Conservation (phyloP, 805 yeast species). For the Brettanomyces bruxellensis region DNA sequence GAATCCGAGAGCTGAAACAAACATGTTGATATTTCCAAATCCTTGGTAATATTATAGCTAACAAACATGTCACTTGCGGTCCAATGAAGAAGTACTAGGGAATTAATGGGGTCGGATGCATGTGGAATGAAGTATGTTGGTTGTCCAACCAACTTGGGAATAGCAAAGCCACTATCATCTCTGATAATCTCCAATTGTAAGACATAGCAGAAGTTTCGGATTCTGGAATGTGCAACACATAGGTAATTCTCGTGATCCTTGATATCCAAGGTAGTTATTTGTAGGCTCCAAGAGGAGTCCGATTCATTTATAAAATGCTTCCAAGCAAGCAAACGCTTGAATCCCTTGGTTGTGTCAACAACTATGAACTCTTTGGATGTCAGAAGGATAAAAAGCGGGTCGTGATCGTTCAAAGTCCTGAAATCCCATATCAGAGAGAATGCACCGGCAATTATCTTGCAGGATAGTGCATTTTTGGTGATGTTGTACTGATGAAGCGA, state of each 20-base stretch:
- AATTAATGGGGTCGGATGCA: constrained; percentile 11
- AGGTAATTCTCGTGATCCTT: constrained; percentile 5
- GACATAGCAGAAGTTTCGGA: constrained; percentile 19
- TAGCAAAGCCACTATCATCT: constrained; percentile 5
- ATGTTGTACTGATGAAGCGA: constrained; percentile 28
- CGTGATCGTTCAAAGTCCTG: constrained; percentile 18
- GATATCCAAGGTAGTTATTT: constrained; percentile 20
- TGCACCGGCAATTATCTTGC: constrained; percentile 38
- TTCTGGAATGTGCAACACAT: constrained; percentile 24
- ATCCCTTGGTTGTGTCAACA: constrained; percentile 27
- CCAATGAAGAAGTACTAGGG: constrained; percentile 6
- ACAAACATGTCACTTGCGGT: neutral
- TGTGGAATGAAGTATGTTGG: constrained; percentile 19
- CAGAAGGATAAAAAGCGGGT: constrained; percentile 37
- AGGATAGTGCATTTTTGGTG: constrained; percentile 20
- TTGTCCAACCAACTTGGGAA: constrained; percentile 9
- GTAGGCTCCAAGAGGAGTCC: constrained; percentile 41
- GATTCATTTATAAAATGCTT: constrained; percentile 50
- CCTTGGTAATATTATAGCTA: constrained; percentile 10
- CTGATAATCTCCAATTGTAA: constrained; percentile 21
- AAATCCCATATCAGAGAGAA: constrained; percentile 47
- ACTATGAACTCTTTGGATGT: constrained; percentile 62
- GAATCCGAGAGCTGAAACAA: neutral
- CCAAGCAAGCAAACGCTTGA: constrained; percentile 57
- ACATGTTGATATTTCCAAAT: constrained; percentile 14